These are phyloP conservation scores for Simplicillium sp. DNA, from an alignment of 2,329 filamentous ascomycete genomes.

Conservation along the genomic window DNA sequence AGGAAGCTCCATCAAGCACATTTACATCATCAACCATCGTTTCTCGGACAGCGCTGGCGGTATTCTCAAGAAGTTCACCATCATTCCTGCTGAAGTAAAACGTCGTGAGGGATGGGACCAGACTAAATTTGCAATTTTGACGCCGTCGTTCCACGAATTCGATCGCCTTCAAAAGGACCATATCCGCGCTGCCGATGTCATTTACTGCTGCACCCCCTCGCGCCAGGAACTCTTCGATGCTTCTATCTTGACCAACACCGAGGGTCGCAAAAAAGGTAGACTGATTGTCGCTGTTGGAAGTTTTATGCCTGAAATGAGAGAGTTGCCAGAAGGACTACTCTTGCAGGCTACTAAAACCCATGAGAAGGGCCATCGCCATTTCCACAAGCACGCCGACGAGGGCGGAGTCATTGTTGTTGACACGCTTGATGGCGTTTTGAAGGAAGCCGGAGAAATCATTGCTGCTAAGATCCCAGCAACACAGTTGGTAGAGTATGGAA, in stretches of 20 bases:
- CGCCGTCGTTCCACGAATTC: slow-evolving; percentile 61
- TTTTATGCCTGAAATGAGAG: slow-evolving; percentile 65
- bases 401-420: slow-evolving; percentile 63
- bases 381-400: slow-evolving; percentile 56
- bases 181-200: slow-evolving; percentile 63
- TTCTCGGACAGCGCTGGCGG: slow-evolving; percentile 49
- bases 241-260: slow-evolving; percentile 59
- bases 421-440: slow-evolving; percentile 68
- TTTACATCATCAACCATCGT: slow-evolving; percentile 74
- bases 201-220: slow-evolving; percentile 83
- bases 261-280: slow-evolving; percentile 60
- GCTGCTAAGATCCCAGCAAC: slow-evolving; percentile 62
- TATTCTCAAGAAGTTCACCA: slow-evolving; percentile 39
- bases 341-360: slow-evolving; percentile 46
- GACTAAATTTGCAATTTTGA: slow-evolving; percentile 60
- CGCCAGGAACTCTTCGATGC: slow-evolving; percentile 66
- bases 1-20: slow-evolving; percentile 59
- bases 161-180: slow-evolving; percentile 59
- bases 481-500: slow-evolving; percentile 67
- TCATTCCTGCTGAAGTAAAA: slow-evolving; percentile 32
- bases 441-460: slow-evolving; percentile 80
- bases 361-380: slow-evolving; percentile 41
- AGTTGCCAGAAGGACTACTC: slow-evolving; percentile 71
- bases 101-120: slow-evolving; percentile 51
- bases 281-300: slow-evolving; percentile 66